Percentiles rank a stretch among this genome's conserved stretches.
These are phyloP conservation scores for Myxozyma kluyveri DNA, from an alignment of 805 yeast genomes.

Conservation along the genomic window DNA sequence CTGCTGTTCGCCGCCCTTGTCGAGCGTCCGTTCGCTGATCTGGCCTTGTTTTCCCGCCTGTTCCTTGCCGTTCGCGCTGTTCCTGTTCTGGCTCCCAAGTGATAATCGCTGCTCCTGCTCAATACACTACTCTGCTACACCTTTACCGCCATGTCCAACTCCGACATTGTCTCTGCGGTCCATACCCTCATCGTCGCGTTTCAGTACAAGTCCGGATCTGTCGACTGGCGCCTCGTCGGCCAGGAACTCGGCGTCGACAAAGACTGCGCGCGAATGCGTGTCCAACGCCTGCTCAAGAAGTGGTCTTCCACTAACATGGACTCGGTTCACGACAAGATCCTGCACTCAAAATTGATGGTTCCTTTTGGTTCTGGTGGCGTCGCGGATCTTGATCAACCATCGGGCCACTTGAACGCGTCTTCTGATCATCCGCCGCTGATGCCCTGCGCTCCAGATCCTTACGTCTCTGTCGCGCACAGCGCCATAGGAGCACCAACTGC, in stretches of 20 bases:
- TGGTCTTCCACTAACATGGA: constrained; percentile 27
- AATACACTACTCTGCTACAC: too few species aligned
- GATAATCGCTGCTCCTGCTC: too few species aligned
- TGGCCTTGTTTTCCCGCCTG: too few species aligned
- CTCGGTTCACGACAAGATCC: constrained; percentile 26
- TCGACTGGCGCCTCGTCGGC: constrained; percentile 30
- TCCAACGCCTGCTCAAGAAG: constrained; percentile 27
- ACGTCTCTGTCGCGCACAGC: constrained; percentile 6
- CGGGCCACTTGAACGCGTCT: too few species aligned
- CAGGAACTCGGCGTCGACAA: constrained; percentile 29
- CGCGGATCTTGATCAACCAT: too few species aligned
- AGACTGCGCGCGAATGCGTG: constrained; percentile 30
- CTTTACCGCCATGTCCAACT: constrained; percentile 27
- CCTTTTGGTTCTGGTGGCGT: too few species aligned
- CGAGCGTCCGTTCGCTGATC: too few species aligned
- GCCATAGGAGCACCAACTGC: constrained; percentile 1
- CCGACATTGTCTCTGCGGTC: constrained; percentile 29
- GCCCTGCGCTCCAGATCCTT: constrained; percentile 1
- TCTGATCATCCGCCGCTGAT: background rate
- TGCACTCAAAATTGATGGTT: constrained; percentile 16
- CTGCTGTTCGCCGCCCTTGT: too few species aligned
- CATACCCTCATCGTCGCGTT: constrained; percentile 28
- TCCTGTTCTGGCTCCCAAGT: too few species aligned
- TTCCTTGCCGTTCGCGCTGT: too few species aligned
- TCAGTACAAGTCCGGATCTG: constrained; percentile 27